Percentiles rank a stretch among this genome's conserved stretches.
Evolutionary conservation across 2,329 filamentous ascomycete species (phyloP).

Genomic region (Aureobasidium subglaciale): DNA sequence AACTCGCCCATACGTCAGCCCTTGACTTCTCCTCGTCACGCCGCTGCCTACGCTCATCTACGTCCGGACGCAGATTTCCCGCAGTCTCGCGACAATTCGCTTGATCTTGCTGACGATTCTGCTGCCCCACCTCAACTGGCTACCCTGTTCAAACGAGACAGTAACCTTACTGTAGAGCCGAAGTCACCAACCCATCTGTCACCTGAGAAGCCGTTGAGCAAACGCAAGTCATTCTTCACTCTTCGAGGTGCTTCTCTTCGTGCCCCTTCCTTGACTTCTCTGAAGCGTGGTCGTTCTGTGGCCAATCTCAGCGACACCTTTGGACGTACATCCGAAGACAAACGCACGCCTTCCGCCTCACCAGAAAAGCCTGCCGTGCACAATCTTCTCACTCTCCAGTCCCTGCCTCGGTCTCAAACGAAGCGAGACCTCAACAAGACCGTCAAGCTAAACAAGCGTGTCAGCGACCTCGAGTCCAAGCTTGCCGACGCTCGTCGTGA

Average conservation of each 20-base stretch:
- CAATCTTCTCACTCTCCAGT: slow-evolving; percentile 2
- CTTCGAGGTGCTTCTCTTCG: slow-evolving; percentile 19
- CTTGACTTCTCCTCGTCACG: slow-evolving; percentile 3
- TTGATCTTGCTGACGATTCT: not conserved
- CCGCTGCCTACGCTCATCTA: not conserved
- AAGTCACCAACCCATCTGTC: not conserved
- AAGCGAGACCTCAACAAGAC: slow-evolving; percentile 52
- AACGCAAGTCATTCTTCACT: slow-evolving; percentile 9
- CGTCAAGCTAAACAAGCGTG: slow-evolving; percentile 51
- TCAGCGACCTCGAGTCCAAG: slow-evolving; percentile 55
- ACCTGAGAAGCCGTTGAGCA: slow-evolving; percentile 6
- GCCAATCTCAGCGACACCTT: slow-evolving; percentile 21
- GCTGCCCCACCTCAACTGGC: not conserved
- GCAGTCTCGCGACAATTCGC: not conserved
- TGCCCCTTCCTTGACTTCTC: slow-evolving; percentile 27
- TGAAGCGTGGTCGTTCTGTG: slow-evolving; percentile 29
- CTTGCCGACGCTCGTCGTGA: slow-evolving; percentile 49
- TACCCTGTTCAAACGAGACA: slow-evolving; percentile 4
- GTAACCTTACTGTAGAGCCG: not conserved
- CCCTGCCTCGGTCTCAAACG: slow-evolving; percentile 42
- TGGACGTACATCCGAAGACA: slow-evolving; percentile 22
- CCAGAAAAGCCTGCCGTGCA: slow-evolving; percentile 23
- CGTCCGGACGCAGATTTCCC: not conserved
- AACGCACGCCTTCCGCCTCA: slow-evolving; percentile 19
- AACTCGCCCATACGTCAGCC: not conserved